Evolutionary conservation across 441 rosid species (phyloP).

Genomic region (Corymbia citriodora): DNA sequence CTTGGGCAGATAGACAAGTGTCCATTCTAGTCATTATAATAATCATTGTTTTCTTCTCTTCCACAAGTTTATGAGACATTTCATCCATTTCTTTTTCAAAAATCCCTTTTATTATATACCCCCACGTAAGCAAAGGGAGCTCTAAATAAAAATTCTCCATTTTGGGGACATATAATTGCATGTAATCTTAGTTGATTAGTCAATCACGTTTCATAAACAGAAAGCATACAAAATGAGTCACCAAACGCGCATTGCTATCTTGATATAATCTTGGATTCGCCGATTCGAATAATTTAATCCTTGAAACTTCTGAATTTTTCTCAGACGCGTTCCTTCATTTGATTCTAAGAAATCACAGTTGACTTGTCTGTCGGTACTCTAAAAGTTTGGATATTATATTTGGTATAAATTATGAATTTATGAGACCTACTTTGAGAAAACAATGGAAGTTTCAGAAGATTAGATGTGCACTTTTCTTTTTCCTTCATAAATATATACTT

Average conservation of each 20-base stretch:
- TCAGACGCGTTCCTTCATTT: not conserved
- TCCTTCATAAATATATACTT: not conserved
- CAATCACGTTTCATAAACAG: not conserved
- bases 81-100: not conserved
- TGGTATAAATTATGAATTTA: not conserved
- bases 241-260: not conserved
- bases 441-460: not conserved
- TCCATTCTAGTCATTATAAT: not conserved
- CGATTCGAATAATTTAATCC: not conserved
- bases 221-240: not conserved
- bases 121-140: not conserved
- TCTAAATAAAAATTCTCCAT: not conserved
- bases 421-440: not conserved
- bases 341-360: not conserved
- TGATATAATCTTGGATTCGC: no score
- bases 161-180: not conserved
- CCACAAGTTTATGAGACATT: not conserved
- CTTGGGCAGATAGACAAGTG: not conserved
- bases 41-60: not conserved
- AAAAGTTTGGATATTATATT: rapidly evolving
- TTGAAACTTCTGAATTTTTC: not conserved
- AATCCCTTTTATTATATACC: not conserved
- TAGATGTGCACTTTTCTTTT: not conserved
- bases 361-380: not conserved
- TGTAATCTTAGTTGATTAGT: not conserved